Evolutionary conservation across 1,284 basidiomycete species (phyloP), one percentile per base, ranked within the genome.

Genomic region (Ustilago xerochloae): DNA sequence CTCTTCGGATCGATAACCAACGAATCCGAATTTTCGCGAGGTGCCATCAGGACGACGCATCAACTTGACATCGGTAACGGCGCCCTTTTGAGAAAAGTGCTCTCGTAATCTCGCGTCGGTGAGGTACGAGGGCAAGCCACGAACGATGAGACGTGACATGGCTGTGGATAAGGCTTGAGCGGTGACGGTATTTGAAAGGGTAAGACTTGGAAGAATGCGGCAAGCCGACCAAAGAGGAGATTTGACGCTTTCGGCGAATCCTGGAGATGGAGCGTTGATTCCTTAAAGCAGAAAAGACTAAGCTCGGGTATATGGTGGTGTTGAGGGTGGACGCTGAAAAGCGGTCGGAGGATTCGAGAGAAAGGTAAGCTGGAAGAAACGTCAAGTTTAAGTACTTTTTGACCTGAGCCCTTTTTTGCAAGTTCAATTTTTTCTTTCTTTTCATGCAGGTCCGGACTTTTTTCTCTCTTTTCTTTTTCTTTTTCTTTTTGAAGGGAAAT

Each of bases 141-240:
- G 94, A 49, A 97, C 87, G 59, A 99, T 92, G 46, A 99, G 89
- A 48, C 96, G 92, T 15, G 95, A 96, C 93, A 79, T 82, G 52
- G 4, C 63, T 48, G 22, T 30, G 2, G 26, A 29, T 45, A 30
- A 9, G 24, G 20, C 18, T 22, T 16, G 45, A 22, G n/a, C 26
- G 13, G 45, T 35, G 6, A 10, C 43, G 30, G 32, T 41, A 36
- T 29, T 18, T 20, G 41, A 18, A 28, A 16, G n/a, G 35, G 26
- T 22, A 28, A 3, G 29, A 26, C 47, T 6, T 24, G 13, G 13
- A 28, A 24, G 26, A 28, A 16, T 12, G 18, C 28, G 28, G 46
- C 15, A 29, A 18, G 43, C 13, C 35, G 35, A 13, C 35, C 35
- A 36, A 36, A 36, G 35, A 7, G 13, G 13, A 36, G 35, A n/a